These are phyloP conservation scores for Xylariales sp. DNA, from an alignment of 2,329 filamentous ascomycete genomes.

Conservation along the genomic window DNA sequence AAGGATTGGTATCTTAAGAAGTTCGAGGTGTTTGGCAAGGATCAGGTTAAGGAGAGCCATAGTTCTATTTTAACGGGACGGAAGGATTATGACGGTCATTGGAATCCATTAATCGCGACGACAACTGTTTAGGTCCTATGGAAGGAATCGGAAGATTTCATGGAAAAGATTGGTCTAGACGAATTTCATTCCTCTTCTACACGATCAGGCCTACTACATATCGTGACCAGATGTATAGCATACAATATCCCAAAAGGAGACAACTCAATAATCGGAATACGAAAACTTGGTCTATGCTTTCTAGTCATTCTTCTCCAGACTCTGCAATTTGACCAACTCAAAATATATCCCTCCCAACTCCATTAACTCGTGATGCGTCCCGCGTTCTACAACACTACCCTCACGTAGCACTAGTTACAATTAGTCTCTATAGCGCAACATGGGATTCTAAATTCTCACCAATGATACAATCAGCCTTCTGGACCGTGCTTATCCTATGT, in stretches of 20 bases:
- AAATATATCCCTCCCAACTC: conserved; percentile 65
- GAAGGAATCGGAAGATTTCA: too few relatives aligned
- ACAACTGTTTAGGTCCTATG: too few relatives aligned
- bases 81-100: neutral
- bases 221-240: too few relatives aligned
- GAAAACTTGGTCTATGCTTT: too few relatives aligned
- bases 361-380: conserved; percentile 71
- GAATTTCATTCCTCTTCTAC: too few relatives aligned
- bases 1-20: neutral
- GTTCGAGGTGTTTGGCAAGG: neutral
- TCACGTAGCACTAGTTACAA: conserved; percentile 43
- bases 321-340: conserved; percentile 73
- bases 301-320: too few relatives aligned
- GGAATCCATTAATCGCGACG: too few relatives aligned
- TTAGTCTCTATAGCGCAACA: too few relatives aligned
- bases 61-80: neutral
- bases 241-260: too few relatives aligned
- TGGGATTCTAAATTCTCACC: neutral
- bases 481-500: conserved; percentile 84
- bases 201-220: too few relatives aligned
- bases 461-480: conserved; percentile 71
- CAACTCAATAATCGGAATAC: too few relatives aligned
- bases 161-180: too few relatives aligned
- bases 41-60: neutral
- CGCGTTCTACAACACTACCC: conserved; percentile 77